A percentile compares a stretch with the other conserved stretches of the same genome.
phyloP scores from a whole-genome alignment of 345 rosid genomes.

The Dimocarpus longan region DNA sequence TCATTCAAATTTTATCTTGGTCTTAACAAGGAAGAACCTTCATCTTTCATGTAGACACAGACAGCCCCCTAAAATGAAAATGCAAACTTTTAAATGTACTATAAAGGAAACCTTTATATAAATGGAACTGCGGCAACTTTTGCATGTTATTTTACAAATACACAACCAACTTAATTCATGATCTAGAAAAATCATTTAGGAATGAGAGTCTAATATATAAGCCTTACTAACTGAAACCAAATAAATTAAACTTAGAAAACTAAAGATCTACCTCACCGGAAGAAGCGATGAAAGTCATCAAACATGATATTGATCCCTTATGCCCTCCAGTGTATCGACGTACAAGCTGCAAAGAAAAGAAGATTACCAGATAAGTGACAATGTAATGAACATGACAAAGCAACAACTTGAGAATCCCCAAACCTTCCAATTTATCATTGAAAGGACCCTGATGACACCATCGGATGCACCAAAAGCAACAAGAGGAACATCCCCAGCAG shows the following conservation, averaged over 20 bases:
- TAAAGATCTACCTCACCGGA: constrained; percentile 82
- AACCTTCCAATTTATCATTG: constrained; percentile 99
- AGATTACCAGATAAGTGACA: constrained; percentile 16
- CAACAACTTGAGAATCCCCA: constrained; percentile 25
- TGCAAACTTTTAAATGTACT: background rate
- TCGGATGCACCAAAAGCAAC: constrained; percentile 99
- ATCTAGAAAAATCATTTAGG: background rate
- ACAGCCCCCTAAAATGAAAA: background rate
- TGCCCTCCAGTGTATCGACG: constrained; percentile 98
- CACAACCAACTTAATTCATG: background rate
- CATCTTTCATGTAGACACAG: background rate
- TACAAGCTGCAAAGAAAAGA: constrained; percentile 69
- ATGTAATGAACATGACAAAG: constrained; percentile 19
- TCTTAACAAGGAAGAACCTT: background rate
- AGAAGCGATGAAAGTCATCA: constrained; percentile 97
- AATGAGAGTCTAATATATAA: background rate
- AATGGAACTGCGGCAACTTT: background rate
- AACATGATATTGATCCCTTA: constrained; percentile 90
- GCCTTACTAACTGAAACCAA: background rate
- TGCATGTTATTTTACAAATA: background rate
- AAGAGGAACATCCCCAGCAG: constrained; percentile 89
- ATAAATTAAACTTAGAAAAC: constrained; percentile 14
- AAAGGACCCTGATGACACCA: constrained; percentile 98
- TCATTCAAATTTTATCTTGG: background rate
- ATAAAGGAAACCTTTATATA: background rate